A percentile compares a stretch with the other conserved stretches of the same genome.
phyloP scores from a whole-genome alignment of 2,329 filamentous ascomycete genomes.

The Phaeosphaeriaceae sp. region DNA sequence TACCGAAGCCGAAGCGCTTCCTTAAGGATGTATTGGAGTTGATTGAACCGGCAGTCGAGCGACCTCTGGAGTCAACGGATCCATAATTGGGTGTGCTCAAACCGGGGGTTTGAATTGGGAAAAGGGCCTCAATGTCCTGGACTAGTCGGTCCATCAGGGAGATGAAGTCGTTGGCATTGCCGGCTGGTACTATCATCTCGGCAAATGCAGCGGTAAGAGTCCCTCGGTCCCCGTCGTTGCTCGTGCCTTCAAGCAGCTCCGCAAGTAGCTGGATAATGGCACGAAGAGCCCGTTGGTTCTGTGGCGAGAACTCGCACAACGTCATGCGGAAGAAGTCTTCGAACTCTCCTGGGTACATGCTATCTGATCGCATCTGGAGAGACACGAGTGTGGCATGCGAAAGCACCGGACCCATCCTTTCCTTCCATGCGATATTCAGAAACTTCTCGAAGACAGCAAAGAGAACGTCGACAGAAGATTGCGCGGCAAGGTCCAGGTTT shows the following conservation, averaged over 20 bases:
- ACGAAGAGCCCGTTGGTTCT: slow-evolving; percentile 78
- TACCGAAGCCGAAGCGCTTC: slow-evolving; percentile 83
- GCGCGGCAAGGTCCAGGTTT: slow-evolving; percentile 76
- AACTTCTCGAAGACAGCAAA: slow-evolving; percentile 96
- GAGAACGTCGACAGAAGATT: slow-evolving; percentile 81
- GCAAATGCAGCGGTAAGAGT: slow-evolving; percentile 88
- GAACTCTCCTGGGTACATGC: slow-evolving; percentile 75
- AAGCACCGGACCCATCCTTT: slow-evolving; percentile 86
- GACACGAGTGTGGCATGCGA: slow-evolving; percentile 73
- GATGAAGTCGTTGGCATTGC: slow-evolving; percentile 81
- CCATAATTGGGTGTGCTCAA: slow-evolving; percentile 62
- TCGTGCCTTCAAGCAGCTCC: slow-evolving; percentile 86
- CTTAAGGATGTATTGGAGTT: slow-evolving; percentile 89
- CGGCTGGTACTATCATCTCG: slow-evolving; percentile 81
- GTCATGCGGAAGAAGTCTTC: slow-evolving; percentile 65
- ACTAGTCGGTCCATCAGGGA: slow-evolving; percentile 88
- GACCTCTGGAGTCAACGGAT: slow-evolving; percentile 64
- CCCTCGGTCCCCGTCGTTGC: slow-evolving; percentile 89
- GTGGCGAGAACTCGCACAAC: slow-evolving; percentile 62
- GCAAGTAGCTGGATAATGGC: slow-evolving; percentile 85
- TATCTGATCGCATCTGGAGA: slow-evolving; percentile 72
- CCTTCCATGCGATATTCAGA: slow-evolving; percentile 83
- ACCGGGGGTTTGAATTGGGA: slow-evolving; percentile 68
- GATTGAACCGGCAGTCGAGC: slow-evolving; percentile 75
- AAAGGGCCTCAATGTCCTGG: slow-evolving; percentile 88